Evolutionary conservation across 106 monocot species (phyloP).

Genomic region (Dendrobium catenatum): DNA sequence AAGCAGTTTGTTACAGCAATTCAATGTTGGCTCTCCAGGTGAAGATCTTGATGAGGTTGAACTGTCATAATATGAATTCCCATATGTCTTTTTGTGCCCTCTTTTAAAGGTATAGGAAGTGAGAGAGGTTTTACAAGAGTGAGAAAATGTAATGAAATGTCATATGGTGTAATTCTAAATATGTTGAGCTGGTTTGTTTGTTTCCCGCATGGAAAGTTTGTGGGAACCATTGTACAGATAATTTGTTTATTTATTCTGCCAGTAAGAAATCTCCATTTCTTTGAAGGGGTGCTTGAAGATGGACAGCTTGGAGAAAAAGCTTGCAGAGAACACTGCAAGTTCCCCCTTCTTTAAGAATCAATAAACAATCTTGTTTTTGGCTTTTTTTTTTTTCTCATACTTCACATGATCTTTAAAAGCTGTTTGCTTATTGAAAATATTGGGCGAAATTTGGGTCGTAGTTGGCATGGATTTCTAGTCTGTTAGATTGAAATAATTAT

Average conservation of each 20-base stretch:
- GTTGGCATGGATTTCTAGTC: too few species aligned
- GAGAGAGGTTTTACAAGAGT: too few species aligned
- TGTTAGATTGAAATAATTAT: too few species aligned
- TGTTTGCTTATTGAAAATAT: too few species aligned
- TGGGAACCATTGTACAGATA: constrained; percentile 1
- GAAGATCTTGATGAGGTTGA: constrained; percentile 11
- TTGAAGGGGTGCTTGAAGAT: not conserved
- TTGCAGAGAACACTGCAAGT: not conserved
- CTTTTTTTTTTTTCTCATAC: not conserved
- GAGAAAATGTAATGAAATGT: too few species aligned
- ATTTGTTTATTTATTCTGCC: not conserved
- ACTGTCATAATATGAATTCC: not conserved
- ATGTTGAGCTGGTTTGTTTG: not conserved
- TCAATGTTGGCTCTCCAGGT: not conserved
- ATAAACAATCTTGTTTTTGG: not conserved
- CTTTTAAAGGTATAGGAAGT: too few species aligned
- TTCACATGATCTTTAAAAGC: too few species aligned
- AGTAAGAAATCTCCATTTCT: not conserved
- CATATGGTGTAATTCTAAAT: not conserved
- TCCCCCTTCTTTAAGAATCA: not conserved
- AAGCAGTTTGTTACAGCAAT: not conserved
- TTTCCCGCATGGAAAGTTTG: not conserved
- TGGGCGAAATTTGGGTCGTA: too few species aligned
- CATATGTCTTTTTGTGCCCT: not conserved
- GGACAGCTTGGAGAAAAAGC: not conserved